Conservation (phyloP, 768 basidiomycete species). For the Daedalea quercina region DNA sequence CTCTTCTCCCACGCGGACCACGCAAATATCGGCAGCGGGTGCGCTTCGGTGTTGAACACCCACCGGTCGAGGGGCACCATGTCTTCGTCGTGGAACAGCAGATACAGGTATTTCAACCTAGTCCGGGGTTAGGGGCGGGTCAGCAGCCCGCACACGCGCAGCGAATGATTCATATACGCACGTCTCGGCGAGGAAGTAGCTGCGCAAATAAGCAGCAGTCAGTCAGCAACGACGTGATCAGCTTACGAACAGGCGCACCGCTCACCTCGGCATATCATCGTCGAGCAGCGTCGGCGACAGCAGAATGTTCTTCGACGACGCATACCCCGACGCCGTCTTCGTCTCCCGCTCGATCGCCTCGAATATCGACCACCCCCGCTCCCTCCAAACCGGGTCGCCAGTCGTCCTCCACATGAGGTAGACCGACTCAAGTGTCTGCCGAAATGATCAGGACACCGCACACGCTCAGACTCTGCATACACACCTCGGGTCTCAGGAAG, state of each 20-base stretch:
- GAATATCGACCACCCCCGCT: conserved; percentile 66
- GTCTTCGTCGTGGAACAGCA: conserved; percentile 63
- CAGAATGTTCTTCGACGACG: conserved; percentile 47
- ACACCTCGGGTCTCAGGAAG: conserved; percentile 65
- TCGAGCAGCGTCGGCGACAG: conserved; percentile 28
- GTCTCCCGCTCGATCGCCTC: conserved; percentile 56
- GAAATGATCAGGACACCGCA: not conserved
- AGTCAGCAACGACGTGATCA: not conserved
- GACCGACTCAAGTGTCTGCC: conserved; percentile 65
- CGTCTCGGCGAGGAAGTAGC: conserved; percentile 53
- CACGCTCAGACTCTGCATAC: conserved; percentile 12
- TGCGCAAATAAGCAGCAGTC: conserved; percentile 12
- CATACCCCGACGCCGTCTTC: conserved; percentile 56
- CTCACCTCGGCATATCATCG: conserved; percentile 74
- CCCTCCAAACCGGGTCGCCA: conserved; percentile 60
- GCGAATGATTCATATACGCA: conserved; percentile 17
- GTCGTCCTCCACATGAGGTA: conserved; percentile 69
- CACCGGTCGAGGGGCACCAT: conserved; percentile 39
- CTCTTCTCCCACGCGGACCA: conserved; percentile 52
- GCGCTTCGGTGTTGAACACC: conserved; percentile 56
- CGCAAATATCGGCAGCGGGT: conserved; percentile 66
- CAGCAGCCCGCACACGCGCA: not conserved
- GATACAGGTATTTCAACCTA: conserved; percentile 66
- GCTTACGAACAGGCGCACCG: not conserved
- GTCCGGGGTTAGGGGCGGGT: not conserved